These are phyloP conservation scores for Bipolaris zeicola DNA, from an alignment of 2,329 filamentous ascomycete species.

Conservation along the genomic window DNA sequence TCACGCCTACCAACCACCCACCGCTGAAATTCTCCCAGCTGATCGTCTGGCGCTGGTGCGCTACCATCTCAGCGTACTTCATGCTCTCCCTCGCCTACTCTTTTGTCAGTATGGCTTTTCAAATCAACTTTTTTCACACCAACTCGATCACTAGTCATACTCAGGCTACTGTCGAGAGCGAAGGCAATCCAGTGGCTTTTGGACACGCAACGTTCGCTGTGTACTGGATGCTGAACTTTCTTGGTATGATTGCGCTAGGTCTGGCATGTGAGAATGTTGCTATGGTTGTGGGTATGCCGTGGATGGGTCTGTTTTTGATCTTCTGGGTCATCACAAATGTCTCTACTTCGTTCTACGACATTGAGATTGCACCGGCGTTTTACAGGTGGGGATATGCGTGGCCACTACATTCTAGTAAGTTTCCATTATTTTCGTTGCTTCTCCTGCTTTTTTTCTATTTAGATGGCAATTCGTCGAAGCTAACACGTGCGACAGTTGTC, in stretches of 20 bases:
- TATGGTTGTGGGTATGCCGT: conserved; percentile 66
- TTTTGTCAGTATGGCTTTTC: conserved; percentile 66
- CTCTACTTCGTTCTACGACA: conserved; percentile 62
- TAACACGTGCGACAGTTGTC: conserved; percentile 53
- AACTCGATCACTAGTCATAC: conserved; percentile 55
- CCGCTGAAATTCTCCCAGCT: conserved; percentile 64
- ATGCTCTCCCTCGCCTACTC: conserved; percentile 68
- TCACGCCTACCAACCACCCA: conserved; percentile 60
- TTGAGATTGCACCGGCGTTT: conserved; percentile 64
- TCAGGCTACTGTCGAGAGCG: conserved; percentile 42
- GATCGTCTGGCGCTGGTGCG: conserved; percentile 62
- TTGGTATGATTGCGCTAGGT: conserved; percentile 67
- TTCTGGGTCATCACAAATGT: conserved; percentile 73
- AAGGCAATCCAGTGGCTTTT: conserved; percentile 59
- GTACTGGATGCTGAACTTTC: conserved; percentile 68
- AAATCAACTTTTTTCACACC: conserved; percentile 60
- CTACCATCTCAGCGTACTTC: conserved; percentile 64
- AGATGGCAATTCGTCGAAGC: background rate
- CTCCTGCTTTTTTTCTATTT: background rate
- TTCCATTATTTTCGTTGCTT: background rate
- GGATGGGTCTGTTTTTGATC: conserved; percentile 67
- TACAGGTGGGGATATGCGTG: conserved; percentile 68
- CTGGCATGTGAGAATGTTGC: conserved; percentile 69
- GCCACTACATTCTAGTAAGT: conserved; percentile 64
- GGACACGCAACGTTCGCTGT: conserved; percentile 64